Base-by-base conservation (phyloP, 2,329 filamentous ascomycete genomes). In the Talaromyces sp. region DNA sequence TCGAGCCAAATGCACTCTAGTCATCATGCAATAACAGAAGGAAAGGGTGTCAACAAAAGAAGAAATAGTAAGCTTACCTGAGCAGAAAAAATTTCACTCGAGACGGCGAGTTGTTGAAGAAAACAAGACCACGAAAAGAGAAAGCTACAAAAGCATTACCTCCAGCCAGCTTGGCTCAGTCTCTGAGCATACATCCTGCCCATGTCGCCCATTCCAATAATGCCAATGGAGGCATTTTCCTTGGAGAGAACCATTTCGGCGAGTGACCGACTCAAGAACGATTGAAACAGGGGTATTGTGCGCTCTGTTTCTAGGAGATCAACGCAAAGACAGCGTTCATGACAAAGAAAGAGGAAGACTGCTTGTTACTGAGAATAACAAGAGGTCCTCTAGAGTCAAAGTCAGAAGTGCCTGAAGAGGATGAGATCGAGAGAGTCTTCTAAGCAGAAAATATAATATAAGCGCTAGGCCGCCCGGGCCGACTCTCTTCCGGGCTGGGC, bases 1-100 rank as follows among this genome's bases (percentile, higher is more conserved):
- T 97, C 93, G 91, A 97, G 93, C 93, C 93, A 97, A 97, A 97
- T 97, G 93, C 93, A 92, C 93, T 97, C 93, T 93, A 91, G 93
- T 97, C 93, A 97, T 97, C 93, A 95, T 92, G 41, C 21, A 51
- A 61, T n/a, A 17, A 8, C 27, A 29, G 17, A 19, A 12, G 27
- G 21, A 74, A 63, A 67, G 75, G 62, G 11, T 11, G 21, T n/a
- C 8, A 46, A 46, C 19, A 3, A 54, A 35, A 32, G 26, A 24
- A 26, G 12, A 52, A 43, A 31, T n/a, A 57, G 21, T 50, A 41
- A 55, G 51, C 57, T 52, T 52, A 52, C 48, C 48, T 52, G 48
- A 52, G 54, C 41, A 32, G 17, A 31, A 27, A 56, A n/a, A 31
- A 12, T 26, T 52, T 58, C 56, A 24, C 38, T 21, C 48, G 19